Evolutionary conservation across 768 basidiomycete species (phyloP), one percentile per base, ranked within the genome.

Genomic region (Dendrothele bispora): DNA sequence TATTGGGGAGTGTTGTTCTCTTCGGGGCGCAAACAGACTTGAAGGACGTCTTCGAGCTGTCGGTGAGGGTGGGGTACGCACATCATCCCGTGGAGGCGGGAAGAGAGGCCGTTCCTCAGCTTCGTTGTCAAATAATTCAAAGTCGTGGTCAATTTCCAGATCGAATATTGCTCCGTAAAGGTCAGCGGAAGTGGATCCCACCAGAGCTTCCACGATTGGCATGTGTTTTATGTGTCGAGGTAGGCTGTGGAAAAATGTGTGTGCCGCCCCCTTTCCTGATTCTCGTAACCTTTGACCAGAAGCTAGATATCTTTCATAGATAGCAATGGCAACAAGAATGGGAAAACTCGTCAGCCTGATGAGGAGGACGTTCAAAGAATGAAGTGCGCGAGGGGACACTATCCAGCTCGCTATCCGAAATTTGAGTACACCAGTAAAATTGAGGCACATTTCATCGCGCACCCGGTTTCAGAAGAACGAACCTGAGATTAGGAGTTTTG

Each of bases 291-390:
- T 71, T 45, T 70, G 71, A 2, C 80, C 79, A 17, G 72, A 63
- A 7, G 77, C 71, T 18, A 88, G 67, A 58, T 80, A 81, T 2
- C 92, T 78, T 66, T 97, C 94, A 63, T 94, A 93, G 8, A 84
- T 59, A 6, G 81, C 82, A 49, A 97, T 93, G 42, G 74, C 60
- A 25, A 94, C 61, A 22, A 97, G 77, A 39, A 84, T 79, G 0
- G 91, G 93, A 59, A 95, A 84, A 27, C 84, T 88, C 15, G 93
- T 95, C 14, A 87, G 48, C 51, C 83, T 87, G 64, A 97, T 92
- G 42, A 92, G 73, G 61, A 92, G 84, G 3, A 95, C 92, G 55
- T 95, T 95, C 28, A 79, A 69, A 2, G 84, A 77, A 58, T 97
- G 94, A n/a, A 95, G 68, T 8, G 80, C 74, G 29, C 90, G 79